These are phyloP conservation scores for Neurospora sublineolata DNA, from an alignment of 495 filamentous ascomycete genomes.

Conservation along the genomic window DNA sequence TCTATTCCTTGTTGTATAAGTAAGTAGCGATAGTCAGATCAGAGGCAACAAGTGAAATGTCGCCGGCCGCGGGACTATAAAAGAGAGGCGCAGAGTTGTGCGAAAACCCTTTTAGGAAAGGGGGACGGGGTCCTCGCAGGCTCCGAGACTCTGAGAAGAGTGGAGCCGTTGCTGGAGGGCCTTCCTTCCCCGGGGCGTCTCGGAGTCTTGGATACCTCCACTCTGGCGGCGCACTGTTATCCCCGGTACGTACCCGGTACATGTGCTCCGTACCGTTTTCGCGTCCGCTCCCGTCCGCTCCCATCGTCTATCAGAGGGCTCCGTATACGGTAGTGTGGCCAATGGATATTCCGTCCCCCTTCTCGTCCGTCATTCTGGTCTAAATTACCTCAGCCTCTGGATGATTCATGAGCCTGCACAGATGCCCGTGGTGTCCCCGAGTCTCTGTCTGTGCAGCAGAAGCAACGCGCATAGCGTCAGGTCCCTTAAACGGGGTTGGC, in stretches of 20 bases:
- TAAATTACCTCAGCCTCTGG: neutral
- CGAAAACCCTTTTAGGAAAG: neutral
- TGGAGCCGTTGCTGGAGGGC: neutral
- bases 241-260: neutral
- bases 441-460: no score
- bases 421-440: no score
- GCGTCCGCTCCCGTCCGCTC: neutral
- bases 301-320: neutral
- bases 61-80: neutral
- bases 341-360: neutral
- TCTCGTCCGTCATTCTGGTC: neutral
- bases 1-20: neutral
- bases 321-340: neutral
- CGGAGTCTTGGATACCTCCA: neutral
- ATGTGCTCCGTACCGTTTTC: neutral
- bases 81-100: neutral
- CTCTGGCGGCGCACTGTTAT: neutral
- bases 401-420: neutral
- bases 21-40: neutral
- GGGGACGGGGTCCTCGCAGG: conserved; percentile 12
- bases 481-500: neutral
- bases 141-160: conserved; percentile 8
- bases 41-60: neutral
- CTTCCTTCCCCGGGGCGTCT: neutral
- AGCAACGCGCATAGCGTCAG: neutral